Evolutionary conservation across 228 moss, liverwort and hornwort species (phyloP).

Genomic region (Sphagnum fallax): DNA sequence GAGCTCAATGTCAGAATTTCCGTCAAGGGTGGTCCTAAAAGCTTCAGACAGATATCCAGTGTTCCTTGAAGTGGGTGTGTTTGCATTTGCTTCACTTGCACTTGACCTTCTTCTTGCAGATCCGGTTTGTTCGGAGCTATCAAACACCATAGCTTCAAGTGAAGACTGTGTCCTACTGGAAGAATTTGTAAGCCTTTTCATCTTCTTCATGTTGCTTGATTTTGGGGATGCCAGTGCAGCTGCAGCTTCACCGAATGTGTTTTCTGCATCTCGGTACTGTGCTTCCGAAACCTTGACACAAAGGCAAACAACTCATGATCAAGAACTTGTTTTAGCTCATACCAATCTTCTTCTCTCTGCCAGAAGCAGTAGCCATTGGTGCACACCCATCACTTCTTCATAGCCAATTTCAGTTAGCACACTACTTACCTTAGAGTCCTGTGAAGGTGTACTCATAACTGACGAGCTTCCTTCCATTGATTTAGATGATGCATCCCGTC

Average conservation of each 20-base stretch:
- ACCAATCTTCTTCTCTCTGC: no score
- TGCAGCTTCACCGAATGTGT: conserved; percentile 14
- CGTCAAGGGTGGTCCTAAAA: conserved; percentile 6
- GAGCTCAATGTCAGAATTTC: conserved; percentile 60
- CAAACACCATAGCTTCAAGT: conserved; percentile 40
- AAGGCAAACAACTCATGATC: neutral
- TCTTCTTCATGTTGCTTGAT: conserved; percentile 19
- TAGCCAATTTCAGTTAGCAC: no score
- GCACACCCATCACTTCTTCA: no score
- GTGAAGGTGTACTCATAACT: conserved; percentile 33
- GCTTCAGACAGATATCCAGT: neutral
- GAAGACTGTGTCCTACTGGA: conserved; percentile 40
- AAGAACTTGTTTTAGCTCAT: no score
- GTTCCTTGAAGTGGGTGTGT: conserved; percentile 5
- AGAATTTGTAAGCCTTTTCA: conserved; percentile 26
- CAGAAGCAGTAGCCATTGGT: no score
- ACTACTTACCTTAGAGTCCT: conserved; percentile 30
- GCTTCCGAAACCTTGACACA: conserved; percentile 22
- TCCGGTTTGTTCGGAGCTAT: conserved; percentile 27
- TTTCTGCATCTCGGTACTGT: conserved; percentile 28
- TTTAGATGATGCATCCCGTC: neutral
- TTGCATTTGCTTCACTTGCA: neutral
- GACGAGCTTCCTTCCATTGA: conserved; percentile 30
- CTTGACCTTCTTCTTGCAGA: conserved; percentile 16
- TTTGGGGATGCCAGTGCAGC: conserved; percentile 18